A percentile compares a stretch with the other conserved stretches of the same genome.
Evolutionary conservation across 2,329 filamentous ascomycete genomes (phyloP).

Genomic region (Fusarium scirpi): DNA sequence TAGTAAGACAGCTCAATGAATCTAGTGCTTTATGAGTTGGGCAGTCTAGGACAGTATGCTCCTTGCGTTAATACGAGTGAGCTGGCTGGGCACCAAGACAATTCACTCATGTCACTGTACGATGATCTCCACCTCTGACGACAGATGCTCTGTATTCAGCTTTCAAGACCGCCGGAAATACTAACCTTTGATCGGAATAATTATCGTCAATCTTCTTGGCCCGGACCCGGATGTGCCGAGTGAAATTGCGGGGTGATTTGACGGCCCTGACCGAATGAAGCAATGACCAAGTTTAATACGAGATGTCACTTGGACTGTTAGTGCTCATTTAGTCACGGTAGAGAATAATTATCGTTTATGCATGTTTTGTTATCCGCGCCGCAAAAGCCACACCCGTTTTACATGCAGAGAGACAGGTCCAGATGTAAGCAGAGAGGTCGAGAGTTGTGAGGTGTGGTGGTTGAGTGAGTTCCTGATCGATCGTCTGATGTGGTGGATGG

Average conservation of each 20-base stretch:
- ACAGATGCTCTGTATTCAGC: neutral
- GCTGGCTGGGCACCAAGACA: neutral
- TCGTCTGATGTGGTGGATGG: conserved; percentile 32
- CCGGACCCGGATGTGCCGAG: conserved; percentile 1
- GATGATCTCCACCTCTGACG: conserved; percentile 24
- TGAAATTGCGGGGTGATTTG: conserved; percentile 22
- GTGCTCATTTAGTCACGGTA: neutral
- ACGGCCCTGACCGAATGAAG: conserved; percentile 8
- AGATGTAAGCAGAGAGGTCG: neutral
- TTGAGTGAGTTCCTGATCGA: conserved; percentile 16
- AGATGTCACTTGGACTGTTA: neutral
- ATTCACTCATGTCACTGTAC: neutral
- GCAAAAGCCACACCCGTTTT: conserved; percentile 12
- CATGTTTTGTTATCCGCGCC: conserved; percentile 4
- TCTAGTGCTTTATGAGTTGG: too few relatives aligned
- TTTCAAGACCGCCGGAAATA: neutral
- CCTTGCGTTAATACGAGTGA: neutral
- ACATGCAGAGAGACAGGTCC: neutral
- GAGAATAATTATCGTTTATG: conserved; percentile 11
- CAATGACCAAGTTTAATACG: conserved; percentile 10
- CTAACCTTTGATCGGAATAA: conserved; percentile 4
- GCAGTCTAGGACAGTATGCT: neutral
- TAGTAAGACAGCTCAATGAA: neutral
- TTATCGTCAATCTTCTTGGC: neutral
- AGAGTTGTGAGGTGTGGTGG: neutral